A percentile compares a stretch with the other conserved stretches of the same genome.
Conservation (phyloP, 768 basidiomycete species). For the Ramaria sp. region DNA sequence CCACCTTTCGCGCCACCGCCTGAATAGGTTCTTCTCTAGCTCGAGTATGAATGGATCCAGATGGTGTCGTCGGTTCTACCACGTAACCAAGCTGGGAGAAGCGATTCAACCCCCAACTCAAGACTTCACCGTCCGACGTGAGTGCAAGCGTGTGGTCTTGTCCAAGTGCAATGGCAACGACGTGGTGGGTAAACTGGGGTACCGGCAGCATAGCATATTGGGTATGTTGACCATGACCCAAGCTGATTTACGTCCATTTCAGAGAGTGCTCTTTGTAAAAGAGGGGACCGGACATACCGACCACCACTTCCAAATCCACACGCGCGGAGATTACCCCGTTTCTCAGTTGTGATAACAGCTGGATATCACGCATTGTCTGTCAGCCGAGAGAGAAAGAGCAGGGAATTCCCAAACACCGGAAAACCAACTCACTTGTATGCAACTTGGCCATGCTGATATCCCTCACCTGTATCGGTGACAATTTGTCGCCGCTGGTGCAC, state of each 20-base stretch:
- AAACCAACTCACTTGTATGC: conserved; percentile 54
- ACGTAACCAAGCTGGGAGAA: conserved; percentile 85
- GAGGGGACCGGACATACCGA: conserved; percentile 35
- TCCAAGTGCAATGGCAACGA: conserved; percentile 68
- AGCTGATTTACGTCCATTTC: conserved; percentile 26
- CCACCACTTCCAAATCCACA: conserved; percentile 90
- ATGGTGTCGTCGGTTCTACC: conserved; percentile 38
- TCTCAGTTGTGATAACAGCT: conserved; percentile 64
- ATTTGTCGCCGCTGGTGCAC: conserved; percentile 30
- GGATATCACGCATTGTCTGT: not conserved
- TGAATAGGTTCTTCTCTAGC: conserved; percentile 65
- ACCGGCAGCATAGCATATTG: conserved; percentile 63
- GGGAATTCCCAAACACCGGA: too few relatives aligned
- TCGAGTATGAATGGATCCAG: conserved; percentile 24
- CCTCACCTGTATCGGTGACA: conserved; percentile 51
- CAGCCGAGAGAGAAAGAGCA: not conserved
- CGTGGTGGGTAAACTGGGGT: conserved; percentile 36
- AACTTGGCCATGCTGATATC: conserved; percentile 77
- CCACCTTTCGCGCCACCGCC: conserved; percentile 58
- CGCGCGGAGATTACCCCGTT: conserved; percentile 58
- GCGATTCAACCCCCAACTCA: conserved; percentile 85
- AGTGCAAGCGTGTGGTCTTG: conserved; percentile 92
- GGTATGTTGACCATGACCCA: conserved; percentile 68
- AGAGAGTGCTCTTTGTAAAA: not conserved
- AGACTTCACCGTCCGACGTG: conserved; percentile 70